These are phyloP conservation scores for Prunus kanzakura DNA, from an alignment of 306 rosid genomes.

Conservation along the genomic window DNA sequence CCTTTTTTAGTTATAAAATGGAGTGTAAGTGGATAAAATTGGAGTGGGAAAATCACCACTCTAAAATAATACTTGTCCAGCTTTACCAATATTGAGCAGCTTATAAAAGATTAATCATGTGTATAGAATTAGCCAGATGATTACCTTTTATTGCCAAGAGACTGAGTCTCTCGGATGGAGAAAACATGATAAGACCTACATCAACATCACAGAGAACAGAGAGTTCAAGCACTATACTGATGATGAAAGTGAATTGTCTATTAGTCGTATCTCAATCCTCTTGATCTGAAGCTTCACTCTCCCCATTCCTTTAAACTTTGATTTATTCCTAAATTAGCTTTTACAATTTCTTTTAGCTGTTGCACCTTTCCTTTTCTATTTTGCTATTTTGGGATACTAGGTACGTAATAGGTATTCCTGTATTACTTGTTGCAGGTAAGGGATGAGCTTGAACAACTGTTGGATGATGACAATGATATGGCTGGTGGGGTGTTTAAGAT, in stretches of 20 bases:
- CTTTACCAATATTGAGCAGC: too few species aligned
- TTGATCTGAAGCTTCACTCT: constrained; percentile 70
- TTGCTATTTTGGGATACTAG: not conserved
- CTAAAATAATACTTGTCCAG: not conserved
- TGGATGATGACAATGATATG: constrained; percentile 68
- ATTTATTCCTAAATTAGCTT: too few species aligned
- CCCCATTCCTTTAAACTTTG: constrained; percentile 31
- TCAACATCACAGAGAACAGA: constrained; percentile 79
- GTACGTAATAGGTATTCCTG: not conserved
- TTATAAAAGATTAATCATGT: not conserved
- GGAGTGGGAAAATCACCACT: too few species aligned
- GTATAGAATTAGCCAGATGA: not conserved
- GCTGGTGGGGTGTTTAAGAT: too few species aligned
- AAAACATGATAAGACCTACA: constrained; percentile 68
- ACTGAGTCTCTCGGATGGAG: constrained; percentile 52
- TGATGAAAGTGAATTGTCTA: constrained; percentile 54
- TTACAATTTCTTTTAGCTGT: too few species aligned
- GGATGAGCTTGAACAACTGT: constrained; percentile 92
- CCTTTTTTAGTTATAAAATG: too few species aligned
- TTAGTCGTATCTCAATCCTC: constrained; percentile 58
- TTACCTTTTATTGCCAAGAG: constrained; percentile 53
- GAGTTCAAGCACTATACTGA: constrained; percentile 27
- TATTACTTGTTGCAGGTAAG: constrained; percentile 48
- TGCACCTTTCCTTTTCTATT: not conserved
- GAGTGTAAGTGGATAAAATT: too few species aligned